Evolutionary conservation across 2,329 filamentous ascomycete species (phyloP).

Genomic region (Sporothrix pseudoabietina): DNA sequence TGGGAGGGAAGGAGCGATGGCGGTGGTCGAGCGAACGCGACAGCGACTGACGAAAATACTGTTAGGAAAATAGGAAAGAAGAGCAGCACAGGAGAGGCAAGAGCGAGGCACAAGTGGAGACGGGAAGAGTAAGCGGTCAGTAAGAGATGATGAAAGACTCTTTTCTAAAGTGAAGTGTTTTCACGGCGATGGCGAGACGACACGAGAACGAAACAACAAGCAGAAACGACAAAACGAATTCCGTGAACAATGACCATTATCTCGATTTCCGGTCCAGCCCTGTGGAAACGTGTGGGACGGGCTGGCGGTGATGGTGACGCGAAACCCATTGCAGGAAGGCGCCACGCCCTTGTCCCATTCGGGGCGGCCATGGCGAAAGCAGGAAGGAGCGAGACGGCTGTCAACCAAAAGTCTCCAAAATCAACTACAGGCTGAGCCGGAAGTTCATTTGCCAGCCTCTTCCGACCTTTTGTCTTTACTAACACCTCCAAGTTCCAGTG

Average conservation of each 20-base stretch:
- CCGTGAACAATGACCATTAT: background rate
- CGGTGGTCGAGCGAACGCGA: background rate
- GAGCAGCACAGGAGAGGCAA: background rate
- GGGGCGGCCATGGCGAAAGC: constrained; percentile 24
- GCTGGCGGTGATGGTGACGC: constrained; percentile 25
- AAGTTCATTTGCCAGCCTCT: background rate
- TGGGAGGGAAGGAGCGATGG: background rate
- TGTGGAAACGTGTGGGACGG: constrained; percentile 22
- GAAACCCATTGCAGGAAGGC: constrained; percentile 27
- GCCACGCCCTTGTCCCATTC: constrained; percentile 27
- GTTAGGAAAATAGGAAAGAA: background rate
- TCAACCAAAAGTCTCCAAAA: background rate
- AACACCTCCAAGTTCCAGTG: too few species aligned
- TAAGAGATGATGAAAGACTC: background rate
- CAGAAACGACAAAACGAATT: background rate
- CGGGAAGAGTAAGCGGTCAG: constrained; percentile 14
- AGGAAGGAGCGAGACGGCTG: background rate
- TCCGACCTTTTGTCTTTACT: background rate
- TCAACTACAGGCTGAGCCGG: background rate
- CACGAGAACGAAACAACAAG: background rate
- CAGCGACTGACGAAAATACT: background rate
- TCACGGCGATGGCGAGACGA: background rate
- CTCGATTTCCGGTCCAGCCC: background rate
- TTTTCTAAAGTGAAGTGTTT: background rate
- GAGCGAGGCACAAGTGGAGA: background rate